Evolutionary conservation across 805 yeast genomes (phyloP).

Genomic region (Yarrowia sp.): DNA sequence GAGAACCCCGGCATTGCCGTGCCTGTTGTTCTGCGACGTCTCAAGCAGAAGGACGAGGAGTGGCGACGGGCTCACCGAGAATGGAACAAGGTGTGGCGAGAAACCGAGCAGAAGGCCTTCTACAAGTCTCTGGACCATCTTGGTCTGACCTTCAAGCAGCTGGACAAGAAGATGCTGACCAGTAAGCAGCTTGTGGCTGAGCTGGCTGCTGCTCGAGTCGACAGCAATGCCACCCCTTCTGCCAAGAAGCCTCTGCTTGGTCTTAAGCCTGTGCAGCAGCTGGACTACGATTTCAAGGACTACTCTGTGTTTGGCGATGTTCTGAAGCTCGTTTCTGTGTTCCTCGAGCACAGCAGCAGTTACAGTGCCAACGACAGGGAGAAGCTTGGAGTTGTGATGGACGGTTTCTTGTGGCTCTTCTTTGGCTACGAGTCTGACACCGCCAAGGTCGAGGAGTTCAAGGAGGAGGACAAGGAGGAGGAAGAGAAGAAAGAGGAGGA

Average conservation of each 20-base stretch:
- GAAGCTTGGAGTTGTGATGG: slow-evolving; percentile 71
- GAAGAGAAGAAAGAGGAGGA: neutral
- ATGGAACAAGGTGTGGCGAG: slow-evolving; percentile 99
- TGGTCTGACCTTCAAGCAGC: slow-evolving; percentile 95
- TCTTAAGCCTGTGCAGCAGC: slow-evolving; percentile 84
- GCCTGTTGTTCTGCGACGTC: slow-evolving; percentile 87
- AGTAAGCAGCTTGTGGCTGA: slow-evolving; percentile 90
- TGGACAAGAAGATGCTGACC: slow-evolving; percentile 90
- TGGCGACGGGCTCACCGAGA: slow-evolving; percentile 98
- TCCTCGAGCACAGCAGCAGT: slow-evolving; percentile 67
- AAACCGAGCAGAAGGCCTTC: slow-evolving; percentile 92
- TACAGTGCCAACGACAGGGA: slow-evolving; percentile 85
- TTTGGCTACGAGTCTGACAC: slow-evolving; percentile 53
- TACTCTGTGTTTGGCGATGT: slow-evolving; percentile 75
- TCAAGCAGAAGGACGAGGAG: slow-evolving; percentile 97
- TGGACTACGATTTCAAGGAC: slow-evolving; percentile 70
- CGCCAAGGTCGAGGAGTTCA: slow-evolving; percentile 9
- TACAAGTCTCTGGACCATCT: slow-evolving; percentile 93
- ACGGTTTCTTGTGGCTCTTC: slow-evolving; percentile 72
- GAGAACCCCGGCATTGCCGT: slow-evolving; percentile 95
- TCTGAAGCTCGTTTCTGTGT: slow-evolving; percentile 67
- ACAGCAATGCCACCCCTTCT: slow-evolving; percentile 59
- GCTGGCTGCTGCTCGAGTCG: slow-evolving; percentile 89
- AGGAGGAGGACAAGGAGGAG: slow-evolving; percentile 21
- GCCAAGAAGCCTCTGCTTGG: slow-evolving; percentile 85